A percentile compares a stretch with the other conserved stretches of the same genome.
These are phyloP conservation scores for Solanum chmielewskii DNA, from an alignment of 257 asterid species.

Conservation along the genomic window DNA sequence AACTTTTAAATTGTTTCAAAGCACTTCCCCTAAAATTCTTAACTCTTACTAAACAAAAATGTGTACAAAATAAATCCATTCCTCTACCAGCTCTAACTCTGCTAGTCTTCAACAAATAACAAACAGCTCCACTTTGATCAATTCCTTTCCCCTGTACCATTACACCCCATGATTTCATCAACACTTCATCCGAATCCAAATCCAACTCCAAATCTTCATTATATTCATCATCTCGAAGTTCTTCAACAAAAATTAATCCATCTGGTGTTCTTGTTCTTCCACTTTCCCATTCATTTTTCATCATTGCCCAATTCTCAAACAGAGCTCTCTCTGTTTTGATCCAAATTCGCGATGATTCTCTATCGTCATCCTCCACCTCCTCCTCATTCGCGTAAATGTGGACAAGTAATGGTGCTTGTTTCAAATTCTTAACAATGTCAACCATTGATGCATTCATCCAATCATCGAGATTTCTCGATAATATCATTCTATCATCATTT, in stretches of 20 bases:
- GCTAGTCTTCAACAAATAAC: slow-evolving; percentile 60
- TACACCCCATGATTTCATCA: slow-evolving; percentile 56
- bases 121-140: slow-evolving; percentile 30
- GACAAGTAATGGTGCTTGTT: slow-evolving; percentile 53
- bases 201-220: background rate
- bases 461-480: slow-evolving; percentile 23
- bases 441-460: slow-evolving; percentile 48
- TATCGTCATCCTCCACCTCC: background rate
- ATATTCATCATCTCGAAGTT: slow-evolving; percentile 3
- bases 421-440: slow-evolving; percentile 51
- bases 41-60: slow-evolving; percentile 54
- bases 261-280: slow-evolving; percentile 40
- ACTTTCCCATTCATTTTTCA: slow-evolving; percentile 27
- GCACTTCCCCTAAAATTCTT: slow-evolving; percentile 38
- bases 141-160: slow-evolving; percentile 53
- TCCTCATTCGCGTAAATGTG: slow-evolving; percentile 18
- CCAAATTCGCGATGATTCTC: background rate
- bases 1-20: slow-evolving; percentile 32
- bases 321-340: slow-evolving; percentile 32
- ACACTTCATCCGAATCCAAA: slow-evolving; percentile 7
- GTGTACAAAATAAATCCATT: slow-evolving; percentile 55
- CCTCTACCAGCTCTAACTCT: slow-evolving; percentile 55
- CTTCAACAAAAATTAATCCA: slow-evolving; percentile 68
- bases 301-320: slow-evolving; percentile 25
- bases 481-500: background rate